Conservation (phyloP, 73 alveolate genomes). For the Strombidium stylifer region DNA sequence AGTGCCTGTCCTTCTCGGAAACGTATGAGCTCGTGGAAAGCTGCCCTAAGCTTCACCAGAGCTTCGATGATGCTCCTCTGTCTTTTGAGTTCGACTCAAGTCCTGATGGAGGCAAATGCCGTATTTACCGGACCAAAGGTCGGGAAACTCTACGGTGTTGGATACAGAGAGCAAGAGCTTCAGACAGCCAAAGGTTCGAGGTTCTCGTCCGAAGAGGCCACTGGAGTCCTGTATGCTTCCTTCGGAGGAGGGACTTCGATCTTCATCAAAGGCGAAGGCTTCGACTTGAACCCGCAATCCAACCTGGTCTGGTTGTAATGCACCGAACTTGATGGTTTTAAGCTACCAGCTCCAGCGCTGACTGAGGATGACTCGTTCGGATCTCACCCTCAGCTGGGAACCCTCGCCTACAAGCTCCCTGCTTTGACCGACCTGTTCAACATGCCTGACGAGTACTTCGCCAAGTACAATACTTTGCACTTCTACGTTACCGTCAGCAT, state of each 20-base stretch:
- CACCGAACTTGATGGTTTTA: neutral
- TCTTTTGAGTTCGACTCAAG: no score
- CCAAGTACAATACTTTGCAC: neutral
- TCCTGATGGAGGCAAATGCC: no score
- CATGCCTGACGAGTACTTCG: neutral
- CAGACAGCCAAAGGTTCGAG: no score
- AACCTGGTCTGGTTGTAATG: neutral
- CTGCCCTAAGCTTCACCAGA: no score
- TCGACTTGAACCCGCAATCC: slow-evolving; percentile 2
- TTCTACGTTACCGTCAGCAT: neutral
- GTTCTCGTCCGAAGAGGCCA: no score
- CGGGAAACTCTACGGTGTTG: no score
- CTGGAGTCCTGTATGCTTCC: slow-evolving; percentile 12
- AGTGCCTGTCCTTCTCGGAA: no score
- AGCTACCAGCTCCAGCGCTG: neutral
- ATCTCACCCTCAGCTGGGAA: slow-evolving; percentile 7
- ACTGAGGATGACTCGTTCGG: slow-evolving; percentile 25
- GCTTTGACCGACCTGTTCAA: neutral
- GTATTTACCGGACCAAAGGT: neutral
- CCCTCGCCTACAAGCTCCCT: slow-evolving; percentile 2
- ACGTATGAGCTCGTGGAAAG: no score
- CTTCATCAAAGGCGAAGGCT: slow-evolving; percentile 10
- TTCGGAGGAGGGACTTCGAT: slow-evolving; percentile 28
- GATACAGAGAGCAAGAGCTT: no score
- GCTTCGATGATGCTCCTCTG: no score